Percentiles rank a stretch among this genome's conserved stretches.
These are phyloP conservation scores for Tetrahymena thermophila DNA, from an alignment of 73 alveolate genomes.

Conservation along the genomic window DNA sequence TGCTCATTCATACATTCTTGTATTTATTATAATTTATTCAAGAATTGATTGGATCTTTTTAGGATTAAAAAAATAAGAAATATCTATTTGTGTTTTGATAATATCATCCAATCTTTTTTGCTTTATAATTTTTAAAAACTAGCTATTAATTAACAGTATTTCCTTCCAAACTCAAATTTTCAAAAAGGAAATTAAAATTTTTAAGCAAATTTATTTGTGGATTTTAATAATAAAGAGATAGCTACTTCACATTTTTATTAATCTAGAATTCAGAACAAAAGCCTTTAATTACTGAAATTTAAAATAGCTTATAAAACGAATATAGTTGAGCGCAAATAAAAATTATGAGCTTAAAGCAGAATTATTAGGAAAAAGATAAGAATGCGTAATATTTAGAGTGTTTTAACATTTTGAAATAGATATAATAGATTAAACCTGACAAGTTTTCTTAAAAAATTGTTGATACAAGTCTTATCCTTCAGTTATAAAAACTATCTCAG, in stretches of 20 bases:
- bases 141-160: neutral
- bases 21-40: too few relatives aligned
- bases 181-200: neutral
- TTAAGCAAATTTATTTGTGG: neutral
- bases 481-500: neutral
- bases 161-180: neutral
- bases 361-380: neutral
- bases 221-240: too few relatives aligned
- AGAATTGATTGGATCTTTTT: too few relatives aligned
- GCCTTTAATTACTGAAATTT: neutral
- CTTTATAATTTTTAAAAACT: neutral
- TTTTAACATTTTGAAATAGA: neutral
- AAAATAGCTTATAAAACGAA: too few relatives aligned
- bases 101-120: neutral
- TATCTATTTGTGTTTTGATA: too few relatives aligned
- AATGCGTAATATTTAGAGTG: neutral
- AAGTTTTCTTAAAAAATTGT: neutral
- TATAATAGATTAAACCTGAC: neutral
- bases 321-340: neutral
- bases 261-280: neutral
- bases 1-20: too few relatives aligned
- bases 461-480: neutral
- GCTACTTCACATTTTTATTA: neutral
- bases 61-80: too few relatives aligned
- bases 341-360: neutral